Base-by-base conservation (phyloP, 306 rosid species). In the Dryas alaskensis region DNA sequence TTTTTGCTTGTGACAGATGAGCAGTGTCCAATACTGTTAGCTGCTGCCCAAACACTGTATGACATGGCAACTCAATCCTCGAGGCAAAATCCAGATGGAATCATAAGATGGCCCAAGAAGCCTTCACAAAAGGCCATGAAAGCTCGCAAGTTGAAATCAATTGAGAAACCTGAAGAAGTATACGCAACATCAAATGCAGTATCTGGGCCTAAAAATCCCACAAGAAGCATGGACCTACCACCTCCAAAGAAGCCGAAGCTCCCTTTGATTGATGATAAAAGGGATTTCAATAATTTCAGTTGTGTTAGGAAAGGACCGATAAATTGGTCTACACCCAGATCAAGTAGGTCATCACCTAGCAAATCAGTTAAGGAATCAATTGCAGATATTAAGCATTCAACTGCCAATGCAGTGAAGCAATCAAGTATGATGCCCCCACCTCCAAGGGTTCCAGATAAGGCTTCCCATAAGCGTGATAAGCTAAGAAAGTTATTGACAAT, bases 391-490 rank as follows among this genome's bases (percentile, higher is more conserved):
- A 92, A 81, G 48, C 88, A 86, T 68, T 77, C 90, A 22, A 85
- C 78, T 58, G 65, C 73, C 10, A 70, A 86, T 81, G 50, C 47
- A 39, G 43, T 62, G 14, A 93, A 84, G 82, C 98, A 84, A 69
- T 81, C 92, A 44, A 78, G 72, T 67, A 80, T 80, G 89, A 87
- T 92, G 98, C 97, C 97, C 31, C 99, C 97, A 6, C 93, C 93
- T 73, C 62, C 80, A 48, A 82, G 89, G 76, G 80, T 74, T 71
- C 78, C 67, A 27, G 86, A 79, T 11, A 90, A 90, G 85, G 81
- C 83, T 53, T 62, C 85, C 70, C 84, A 75, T 42, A 78, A 86
- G 37, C 92, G 71, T 68, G 94, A 79, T 72, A 93, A 84, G 75
- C 77, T 59, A 0, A 84, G 97, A 78, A 92, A 92, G 78, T 70